Base-by-base conservation (phyloP, 306 rosid genomes). In the Citrullus mucosospermus region DNA sequence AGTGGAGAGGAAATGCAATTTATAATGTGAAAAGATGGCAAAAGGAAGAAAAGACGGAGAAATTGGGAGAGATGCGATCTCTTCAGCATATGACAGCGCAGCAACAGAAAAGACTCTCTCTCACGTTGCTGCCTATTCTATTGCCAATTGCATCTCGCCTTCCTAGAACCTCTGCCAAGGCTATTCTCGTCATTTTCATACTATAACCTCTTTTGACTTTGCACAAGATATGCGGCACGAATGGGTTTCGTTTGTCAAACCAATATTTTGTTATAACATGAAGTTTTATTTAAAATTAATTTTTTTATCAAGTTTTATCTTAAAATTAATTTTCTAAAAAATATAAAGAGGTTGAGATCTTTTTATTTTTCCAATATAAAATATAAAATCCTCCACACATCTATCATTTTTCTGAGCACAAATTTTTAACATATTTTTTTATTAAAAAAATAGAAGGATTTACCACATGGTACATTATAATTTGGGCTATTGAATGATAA, bases 21-120 rank as follows among this genome's bases (percentile, higher is more conserved):
- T 61, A 62, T 62, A 62, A 62, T 20, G 18, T 28, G 36, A 14
- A 16, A 72, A 69, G 30, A 67, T 39, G 8, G 22, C 51, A 13
- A 22, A 50, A 8, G 54, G 7, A 39, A 50, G 76, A 46, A 70
- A 70, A 22, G 18, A 25, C 59, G 43, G 14, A 46, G 59, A 72
- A 28, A 72, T 50, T 54, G 59, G 43, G 43, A 38, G 80, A 38
- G 70, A 63, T 53, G 73, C 32, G 85, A 75, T 77, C 66, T 62
- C 80, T 53, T 74, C 28, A 13, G n/a, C 56, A 56, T 20, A 75
- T 90, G 91, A 92, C 97, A 89, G 90, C 88, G 43, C 8, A 75
- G 84, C 72, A 83, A 90, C 88, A 85, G 76, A 25, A 32, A 39
- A 73, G 72, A 82, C 85, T 81, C 81, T 25, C 54, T 53, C 57